Evolutionary conservation across 1,284 basidiomycete genomes (phyloP), one percentile per base, ranked within the genome.

Genomic region (Rugiboletus extremiorientalis): DNA sequence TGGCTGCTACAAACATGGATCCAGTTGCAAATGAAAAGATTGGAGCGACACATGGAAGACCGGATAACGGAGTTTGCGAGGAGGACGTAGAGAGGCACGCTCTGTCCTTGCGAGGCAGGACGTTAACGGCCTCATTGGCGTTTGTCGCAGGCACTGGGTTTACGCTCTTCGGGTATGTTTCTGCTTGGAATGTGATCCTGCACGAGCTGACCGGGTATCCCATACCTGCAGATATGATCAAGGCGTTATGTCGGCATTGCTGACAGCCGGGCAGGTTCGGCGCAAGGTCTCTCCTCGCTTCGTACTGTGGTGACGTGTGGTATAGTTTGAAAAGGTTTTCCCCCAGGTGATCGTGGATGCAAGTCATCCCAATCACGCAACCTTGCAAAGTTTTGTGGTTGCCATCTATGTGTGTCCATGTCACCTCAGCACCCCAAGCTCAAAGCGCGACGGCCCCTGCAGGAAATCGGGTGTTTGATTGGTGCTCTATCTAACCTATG

Each of bases 401-500:
- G n/a, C n/a, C n/a, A n/a, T n/a, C n/a, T n/a, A n/a, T n/a, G n/a
- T n/a, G n/a, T n/a, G n/a, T n/a, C n/a, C n/a, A n/a, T n/a, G n/a
- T n/a, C n/a, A n/a, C n/a, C n/a, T n/a, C n/a, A n/a, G n/a, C n/a
- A n/a, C n/a, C n/a, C n/a, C n/a, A n/a, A n/a, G n/a, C n/a, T n/a
- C n/a, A n/a, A n/a, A n/a, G n/a, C 1, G 8, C 14, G 16, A 23
- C n/a, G n/a, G 25, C 28, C 34, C 14, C 2, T 34, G 5, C 43
- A 73, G n/a, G n/a, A n/a, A 56, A 61, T 72, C 2, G 71, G 68
- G 18, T 73, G 68, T 48, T 49, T 82, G 60, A 67, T 78, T 40
- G 81, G 82, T 36, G 80, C 81, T 18, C 74, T 84, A 59, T 73
- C 76, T 7, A 77, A 82, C 18, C 72, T 82, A 48, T 69, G 75